These are phyloP conservation scores for Oryza longistaminata DNA, from an alignment of 176 grass and related monocot species.

Conservation along the genomic window DNA sequence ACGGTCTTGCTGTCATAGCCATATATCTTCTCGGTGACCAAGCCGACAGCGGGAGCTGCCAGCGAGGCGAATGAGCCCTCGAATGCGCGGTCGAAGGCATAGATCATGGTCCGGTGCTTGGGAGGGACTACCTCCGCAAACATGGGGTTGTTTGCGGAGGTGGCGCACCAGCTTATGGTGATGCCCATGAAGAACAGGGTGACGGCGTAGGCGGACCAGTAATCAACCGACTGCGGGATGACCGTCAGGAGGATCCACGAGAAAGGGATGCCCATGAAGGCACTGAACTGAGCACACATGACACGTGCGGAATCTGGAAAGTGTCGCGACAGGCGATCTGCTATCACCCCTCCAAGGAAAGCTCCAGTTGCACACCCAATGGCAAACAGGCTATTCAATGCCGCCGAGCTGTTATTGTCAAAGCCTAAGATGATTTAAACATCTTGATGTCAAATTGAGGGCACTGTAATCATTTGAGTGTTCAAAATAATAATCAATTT, in stretches of 20 bases:
- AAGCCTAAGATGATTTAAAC: conserved; percentile 57
- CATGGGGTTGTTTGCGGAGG: conserved; percentile 87
- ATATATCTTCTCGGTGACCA: conserved; percentile 79
- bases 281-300: conserved; percentile 95
- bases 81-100: conserved; percentile 69
- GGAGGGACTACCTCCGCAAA: conserved; percentile 79
- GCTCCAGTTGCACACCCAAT: conserved; percentile 77
- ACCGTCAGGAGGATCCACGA: conserved; percentile 70
- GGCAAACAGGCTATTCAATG: conserved; percentile 76
- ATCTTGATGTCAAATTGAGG: background rate
- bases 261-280: conserved; percentile 95
- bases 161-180: conserved; percentile 80
- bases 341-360: conserved; percentile 72
- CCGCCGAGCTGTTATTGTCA: conserved; percentile 73
- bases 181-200: conserved; percentile 82
- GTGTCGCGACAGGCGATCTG: conserved; percentile 58
- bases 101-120: conserved; percentile 85
- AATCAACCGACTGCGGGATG: conserved; percentile 67
- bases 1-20: conserved; percentile 75
- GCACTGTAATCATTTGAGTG: background rate
- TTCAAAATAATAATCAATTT: background rate
- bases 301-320: conserved; percentile 73
- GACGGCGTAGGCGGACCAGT: conserved; percentile 55
- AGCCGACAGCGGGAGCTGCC: conserved; percentile 68
- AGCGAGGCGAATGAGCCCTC: conserved; percentile 81